Base-by-base conservation (phyloP, 2,329 filamentous ascomycete species). In the Fusarium poae region DNA sequence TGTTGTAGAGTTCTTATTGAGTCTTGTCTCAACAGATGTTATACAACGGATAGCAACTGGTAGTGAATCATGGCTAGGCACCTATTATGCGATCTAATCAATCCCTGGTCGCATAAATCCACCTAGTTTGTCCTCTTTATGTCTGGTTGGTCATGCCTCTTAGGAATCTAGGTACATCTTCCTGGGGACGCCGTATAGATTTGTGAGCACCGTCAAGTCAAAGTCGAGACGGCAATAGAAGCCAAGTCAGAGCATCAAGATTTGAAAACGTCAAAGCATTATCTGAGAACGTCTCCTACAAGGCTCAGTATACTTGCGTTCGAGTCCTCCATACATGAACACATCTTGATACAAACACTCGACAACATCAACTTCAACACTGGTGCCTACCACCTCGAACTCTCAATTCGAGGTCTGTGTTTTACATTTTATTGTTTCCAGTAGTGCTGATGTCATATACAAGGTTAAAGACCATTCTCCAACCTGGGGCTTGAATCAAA, bases 181-280 rank as follows among this genome's bases (percentile, higher is more conserved):
- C 23, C 16, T 12, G 4, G 15, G 6, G 1, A 27, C 10, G 4
- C 1, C 23, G 15, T 42, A 3, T 6, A 23, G 39, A 8, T 42
- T 10, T 25, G 15, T 8, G 6, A 25, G 18, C 18, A 15, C 2
- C 25, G 15, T 4, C 8, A 8, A 9, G 16, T 27, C 7, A 18
- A 7, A 43, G 2, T 27, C 23, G 10, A 25, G 21, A 18, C 15
- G 3, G 16, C 9, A 2, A 23, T 16, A 15, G 8, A 18, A 43
- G 15, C 11, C 5, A 6, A 5, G 11, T 39, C 35, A 20, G 11
- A 5, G n/a, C 11, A 20, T 20, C 11, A 6, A 5, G 3, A 4
- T 39, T 20, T 21, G 12, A 4, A 8, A 12, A 39, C n/a, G 10
- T 4, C n/a, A 15, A 20, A 0, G 6, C 11, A 1, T 0, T 39